Conservation (phyloP, 805 yeast genomes). For the Blastobotrys peoriensis region DNA sequence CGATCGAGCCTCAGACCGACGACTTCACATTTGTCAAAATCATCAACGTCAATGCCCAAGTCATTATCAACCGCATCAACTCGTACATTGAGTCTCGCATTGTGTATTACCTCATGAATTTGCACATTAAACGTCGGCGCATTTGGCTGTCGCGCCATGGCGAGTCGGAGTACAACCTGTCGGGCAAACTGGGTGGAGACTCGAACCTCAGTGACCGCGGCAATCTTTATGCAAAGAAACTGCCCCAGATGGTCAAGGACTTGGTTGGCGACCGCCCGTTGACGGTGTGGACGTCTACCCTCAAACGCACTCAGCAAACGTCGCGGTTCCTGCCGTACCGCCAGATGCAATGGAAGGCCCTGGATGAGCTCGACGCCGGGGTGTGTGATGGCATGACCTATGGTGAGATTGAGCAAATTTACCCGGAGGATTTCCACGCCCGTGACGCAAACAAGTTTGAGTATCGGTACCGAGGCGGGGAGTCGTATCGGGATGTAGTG, state of each 20-base stretch:
- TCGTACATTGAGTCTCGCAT: conserved; percentile 87
- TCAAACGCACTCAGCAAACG: conserved; percentile 87
- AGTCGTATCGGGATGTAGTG: conserved; percentile 91
- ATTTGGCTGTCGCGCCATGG: conserved; percentile 97
- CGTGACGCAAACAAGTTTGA: conserved; percentile 95
- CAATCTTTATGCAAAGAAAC: conserved; percentile 68
- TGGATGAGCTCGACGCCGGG: conserved; percentile 96
- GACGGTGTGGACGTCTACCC: conserved; percentile 94
- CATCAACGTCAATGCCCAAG: conserved; percentile 81
- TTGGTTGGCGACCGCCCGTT: conserved; percentile 50
- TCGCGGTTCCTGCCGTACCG: conserved; percentile 75
- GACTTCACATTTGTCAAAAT: conserved; percentile 79
- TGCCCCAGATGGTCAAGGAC: conserved; percentile 68
- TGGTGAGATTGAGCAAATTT: conserved; percentile 76
- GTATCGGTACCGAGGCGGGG: conserved; percentile 95
- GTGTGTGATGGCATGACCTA: conserved; percentile 96
- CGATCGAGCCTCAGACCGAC: conserved; percentile 48
- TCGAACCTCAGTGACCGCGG: conserved; percentile 82
- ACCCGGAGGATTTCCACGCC: conserved; percentile 93
- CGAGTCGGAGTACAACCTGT: conserved; percentile 84
- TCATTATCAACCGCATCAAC: conserved; percentile 80
- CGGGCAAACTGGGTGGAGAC: conserved; percentile 96
- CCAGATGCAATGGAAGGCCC: conserved; percentile 89
- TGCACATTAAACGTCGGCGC: conserved; percentile 85
- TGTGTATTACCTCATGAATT: conserved; percentile 91